Base-by-base conservation (phyloP, 208 protist genomes). In the Crithidia expoeki region DNA sequence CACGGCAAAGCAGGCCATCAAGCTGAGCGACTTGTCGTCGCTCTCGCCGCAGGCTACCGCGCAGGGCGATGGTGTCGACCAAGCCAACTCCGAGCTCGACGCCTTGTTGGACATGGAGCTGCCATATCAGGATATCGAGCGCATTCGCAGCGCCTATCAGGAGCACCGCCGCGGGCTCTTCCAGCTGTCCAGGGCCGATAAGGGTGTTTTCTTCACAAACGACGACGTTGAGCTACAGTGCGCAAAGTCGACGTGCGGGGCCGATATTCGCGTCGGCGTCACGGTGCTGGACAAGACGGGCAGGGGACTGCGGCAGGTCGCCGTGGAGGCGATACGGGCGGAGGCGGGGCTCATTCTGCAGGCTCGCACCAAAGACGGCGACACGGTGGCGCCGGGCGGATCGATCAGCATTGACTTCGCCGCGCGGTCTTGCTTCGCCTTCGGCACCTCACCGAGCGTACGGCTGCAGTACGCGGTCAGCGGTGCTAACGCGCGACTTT, bases 1-100 rank as follows among this genome's bases (percentile, higher is more conserved):
- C 42, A 76, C 86, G 12, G 66, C 94, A 10, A 81, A 98, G 51
- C 49, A 72, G 32, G 62, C 81, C 17, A 82, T 90, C 65, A 63
- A 66, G 36, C 68, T 71, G 19, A 85, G 77, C 56, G 93, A 98
- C 14, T 87, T 99, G 72, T 80, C 87, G 12, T 97, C 99, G 72
- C 75, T 99, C 25, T 98, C 99, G 81, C 97, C 99, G 77, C 88
- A 97, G 44, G 86, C 96, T 1, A 83, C 74, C 47, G 98, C 99
- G 80, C 99, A 99, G 79, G 51, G 92, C 7, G 83, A 84, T 16
- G 76, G 95, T 17, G 80, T 93, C 17, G 76, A 93, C 30, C 68
- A 88, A 33, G 81, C 83, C 59, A 74, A 73, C 38, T 71, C 82
- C 10, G 68, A 95, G 33, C 65, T 97, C 16, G 74, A 92, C 50